These are phyloP conservation scores for Colletotrichum liaoningense DNA, from an alignment of 2,329 filamentous ascomycete genomes.

Conservation along the genomic window DNA sequence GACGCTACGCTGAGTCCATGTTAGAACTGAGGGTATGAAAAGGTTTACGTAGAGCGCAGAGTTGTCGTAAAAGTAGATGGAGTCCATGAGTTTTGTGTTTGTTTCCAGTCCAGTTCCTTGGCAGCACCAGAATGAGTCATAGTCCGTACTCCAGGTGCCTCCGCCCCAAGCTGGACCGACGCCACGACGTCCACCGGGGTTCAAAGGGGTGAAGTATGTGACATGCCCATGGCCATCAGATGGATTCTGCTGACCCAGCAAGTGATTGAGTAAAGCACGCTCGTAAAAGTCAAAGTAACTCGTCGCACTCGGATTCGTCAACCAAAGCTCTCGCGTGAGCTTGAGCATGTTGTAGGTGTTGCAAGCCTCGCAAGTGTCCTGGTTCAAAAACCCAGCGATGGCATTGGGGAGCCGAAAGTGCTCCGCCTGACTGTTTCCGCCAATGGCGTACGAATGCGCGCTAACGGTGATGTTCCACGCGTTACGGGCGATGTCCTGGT, in stretches of 20 bases:
- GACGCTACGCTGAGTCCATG: conserved; percentile 54
- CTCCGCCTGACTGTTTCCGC: conserved; percentile 64
- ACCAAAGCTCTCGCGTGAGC: conserved; percentile 63
- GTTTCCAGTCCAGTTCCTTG: conserved; percentile 63
- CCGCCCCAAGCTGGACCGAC: conserved; percentile 65
- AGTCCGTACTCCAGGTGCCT: conserved; percentile 65
- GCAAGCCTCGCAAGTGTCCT: conserved; percentile 63
- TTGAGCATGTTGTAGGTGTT: conserved; percentile 70
- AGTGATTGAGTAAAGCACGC: conserved; percentile 60
- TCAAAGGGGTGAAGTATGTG: conserved; percentile 64
- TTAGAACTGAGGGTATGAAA: conserved; percentile 58
- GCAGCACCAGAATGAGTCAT: conserved; percentile 65
- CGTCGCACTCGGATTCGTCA: conserved; percentile 51
- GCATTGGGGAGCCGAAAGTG: conserved; percentile 60
- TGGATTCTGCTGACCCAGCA: conserved; percentile 61
- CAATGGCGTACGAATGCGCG: conserved; percentile 63
- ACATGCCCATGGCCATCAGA: conserved; percentile 57
- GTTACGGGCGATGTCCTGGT: conserved; percentile 60
- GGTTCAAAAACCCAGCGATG: conserved; percentile 55
- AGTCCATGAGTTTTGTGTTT: conserved; percentile 66
- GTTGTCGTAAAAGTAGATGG: conserved; percentile 60
- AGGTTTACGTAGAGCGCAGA: conserved; percentile 60
- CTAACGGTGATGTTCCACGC: conserved; percentile 59
- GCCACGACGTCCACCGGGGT: conserved; percentile 58
- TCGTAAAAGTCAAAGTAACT: conserved; percentile 67